These are phyloP conservation scores for Talaromyces pinophilus DNA, from an alignment of 2,329 filamentous ascomycete genomes.

Conservation along the genomic window DNA sequence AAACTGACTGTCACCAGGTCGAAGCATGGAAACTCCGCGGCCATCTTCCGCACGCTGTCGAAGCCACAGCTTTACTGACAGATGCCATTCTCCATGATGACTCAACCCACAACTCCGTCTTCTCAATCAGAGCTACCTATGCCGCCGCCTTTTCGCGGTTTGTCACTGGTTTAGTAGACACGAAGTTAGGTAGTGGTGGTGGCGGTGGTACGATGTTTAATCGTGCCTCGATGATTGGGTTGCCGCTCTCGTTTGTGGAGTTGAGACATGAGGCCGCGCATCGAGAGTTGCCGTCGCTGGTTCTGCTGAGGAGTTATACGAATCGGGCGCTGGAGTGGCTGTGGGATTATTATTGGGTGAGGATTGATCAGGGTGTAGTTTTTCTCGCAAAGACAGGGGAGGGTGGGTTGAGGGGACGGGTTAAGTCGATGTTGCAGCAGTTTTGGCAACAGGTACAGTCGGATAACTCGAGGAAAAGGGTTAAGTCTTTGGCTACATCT, in stretches of 20 bases:
- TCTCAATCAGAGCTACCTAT: conserved; percentile 49
- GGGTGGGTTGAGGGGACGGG: neutral
- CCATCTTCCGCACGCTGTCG: conserved; percentile 49
- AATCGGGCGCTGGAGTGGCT: conserved; percentile 77
- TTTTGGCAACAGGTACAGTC: neutral
- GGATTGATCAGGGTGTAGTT: conserved; percentile 41
- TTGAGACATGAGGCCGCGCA: conserved; percentile 87
- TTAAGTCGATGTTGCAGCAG: conserved; percentile 10
- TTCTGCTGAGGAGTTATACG: conserved; percentile 69
- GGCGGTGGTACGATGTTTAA: conserved; percentile 47
- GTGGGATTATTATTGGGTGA: conserved; percentile 82
- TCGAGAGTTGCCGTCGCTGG: conserved; percentile 76
- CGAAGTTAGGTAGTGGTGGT: conserved; percentile 39
- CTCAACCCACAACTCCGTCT: conserved; percentile 43
- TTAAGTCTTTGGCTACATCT: conserved; percentile 29
- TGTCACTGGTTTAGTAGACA: conserved; percentile 49
- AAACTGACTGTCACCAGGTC: conserved; percentile 35
- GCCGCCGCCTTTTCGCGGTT: conserved; percentile 51
- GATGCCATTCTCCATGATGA: conserved; percentile 50
- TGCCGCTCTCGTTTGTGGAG: conserved; percentile 75
- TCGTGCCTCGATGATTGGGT: conserved; percentile 43
- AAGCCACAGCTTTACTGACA: conserved; percentile 49
- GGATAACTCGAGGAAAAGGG: conserved; percentile 31
- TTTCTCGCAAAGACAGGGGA: neutral
- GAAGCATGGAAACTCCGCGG: conserved; percentile 48